A percentile compares a stretch with the other conserved stretches of the same genome.
phyloP scores from a whole-genome alignment of 2,329 filamentous ascomycete species.

The Thermomyces lanuginosus region DNA sequence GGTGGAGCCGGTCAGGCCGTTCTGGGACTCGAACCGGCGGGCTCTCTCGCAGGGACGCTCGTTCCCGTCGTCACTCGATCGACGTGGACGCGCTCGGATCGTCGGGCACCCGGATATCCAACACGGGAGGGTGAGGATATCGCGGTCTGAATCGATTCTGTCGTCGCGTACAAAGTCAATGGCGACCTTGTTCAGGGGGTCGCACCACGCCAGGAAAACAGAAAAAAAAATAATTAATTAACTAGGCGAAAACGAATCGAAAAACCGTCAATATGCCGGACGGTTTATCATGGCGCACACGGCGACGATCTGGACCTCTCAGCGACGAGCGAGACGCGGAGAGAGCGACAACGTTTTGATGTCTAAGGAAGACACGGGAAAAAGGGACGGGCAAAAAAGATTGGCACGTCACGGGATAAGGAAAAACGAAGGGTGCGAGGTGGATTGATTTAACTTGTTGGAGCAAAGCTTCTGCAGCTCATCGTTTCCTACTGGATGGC shows the following conservation, averaged over 20 bases:
- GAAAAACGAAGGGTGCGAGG: too few species aligned
- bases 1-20: constrained; percentile 1
- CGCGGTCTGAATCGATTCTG: too few species aligned
- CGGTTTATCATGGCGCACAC: constrained; percentile 20
- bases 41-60: neutral
- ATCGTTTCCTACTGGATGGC: too few species aligned
- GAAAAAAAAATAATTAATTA: constrained; percentile 1
- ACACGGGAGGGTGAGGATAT: too few species aligned
- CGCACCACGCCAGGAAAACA: too few species aligned
- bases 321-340: constrained; percentile 10
- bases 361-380: constrained; percentile 5
- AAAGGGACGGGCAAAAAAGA: constrained; percentile 6
- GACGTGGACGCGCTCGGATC: too few species aligned
- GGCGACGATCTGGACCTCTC: constrained; percentile 5
- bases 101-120: too few species aligned
- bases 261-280: constrained; percentile 15
- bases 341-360: constrained; percentile 8
- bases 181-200: too few species aligned
- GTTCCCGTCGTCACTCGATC: too few species aligned
- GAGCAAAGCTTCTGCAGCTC: too few species aligned
- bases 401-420: constrained; percentile 3
- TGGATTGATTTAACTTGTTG: too few species aligned
- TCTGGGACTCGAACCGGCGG: neutral
- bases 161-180: too few species aligned
- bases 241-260: constrained; percentile 12